These are phyloP conservation scores for Termitomyces sp. DNA, from an alignment of 768 basidiomycete species.

Conservation along the genomic window DNA sequence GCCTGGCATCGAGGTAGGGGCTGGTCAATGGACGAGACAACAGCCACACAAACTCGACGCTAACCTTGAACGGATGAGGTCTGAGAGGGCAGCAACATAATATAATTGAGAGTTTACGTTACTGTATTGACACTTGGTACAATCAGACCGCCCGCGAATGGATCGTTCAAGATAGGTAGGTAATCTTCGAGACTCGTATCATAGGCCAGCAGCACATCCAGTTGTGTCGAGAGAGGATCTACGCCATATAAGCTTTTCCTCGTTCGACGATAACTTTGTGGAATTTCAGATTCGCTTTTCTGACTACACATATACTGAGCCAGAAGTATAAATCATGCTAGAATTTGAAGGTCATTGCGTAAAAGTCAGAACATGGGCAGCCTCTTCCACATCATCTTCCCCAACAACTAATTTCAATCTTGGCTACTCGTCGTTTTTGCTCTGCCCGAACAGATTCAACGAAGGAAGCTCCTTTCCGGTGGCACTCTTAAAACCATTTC, in stretches of 20 bases:
- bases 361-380: not conserved
- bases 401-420: too few species aligned
- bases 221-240: not conserved
- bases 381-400: not conserved
- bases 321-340: not conserved
- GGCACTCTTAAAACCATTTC: constrained; percentile 22
- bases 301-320: not conserved
- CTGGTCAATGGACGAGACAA: too few species aligned
- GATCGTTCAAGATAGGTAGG: not conserved
- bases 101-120: too few species aligned
- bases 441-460: not conserved
- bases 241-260: not conserved
- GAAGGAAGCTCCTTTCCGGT: constrained; percentile 28
- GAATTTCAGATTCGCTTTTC: not conserved
- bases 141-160: too few species aligned
- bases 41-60: too few species aligned
- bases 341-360: not conserved
- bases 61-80: too few species aligned
- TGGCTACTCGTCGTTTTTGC: not conserved
- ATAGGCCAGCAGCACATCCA: not conserved
- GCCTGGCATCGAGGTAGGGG: too few species aligned
- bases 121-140: too few species aligned
- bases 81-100: too few species aligned
- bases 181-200: not conserved
- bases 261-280: not conserved